These are phyloP conservation scores for Entomophthora muscae DNA, from an alignment of 371 early-diverging fungal genomes.

Conservation along the genomic window DNA sequence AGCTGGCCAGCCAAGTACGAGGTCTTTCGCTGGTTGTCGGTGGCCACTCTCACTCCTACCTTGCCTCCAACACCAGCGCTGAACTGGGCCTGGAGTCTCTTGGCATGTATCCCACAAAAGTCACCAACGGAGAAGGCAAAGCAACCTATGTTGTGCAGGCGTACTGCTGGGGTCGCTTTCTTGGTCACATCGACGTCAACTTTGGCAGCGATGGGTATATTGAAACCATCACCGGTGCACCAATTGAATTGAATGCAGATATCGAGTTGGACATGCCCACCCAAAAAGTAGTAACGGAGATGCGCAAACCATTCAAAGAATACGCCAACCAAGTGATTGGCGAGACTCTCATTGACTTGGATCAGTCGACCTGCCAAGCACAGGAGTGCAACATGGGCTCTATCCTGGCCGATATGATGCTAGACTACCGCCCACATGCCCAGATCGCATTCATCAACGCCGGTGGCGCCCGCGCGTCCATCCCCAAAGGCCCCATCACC, in stretches of 20 bases:
- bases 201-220: slow-evolving; percentile 31
- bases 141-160: slow-evolving; percentile 42
- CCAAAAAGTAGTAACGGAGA: slow-evolving; percentile 19
- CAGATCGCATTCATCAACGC: slow-evolving; percentile 27
- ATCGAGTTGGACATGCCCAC: slow-evolving; percentile 21
- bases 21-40: slow-evolving; percentile 39
- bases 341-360: slow-evolving; percentile 16
- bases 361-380: slow-evolving; percentile 18
- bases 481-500: slow-evolving; percentile 27
- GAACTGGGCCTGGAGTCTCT: slow-evolving; percentile 10
- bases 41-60: too few species aligned
- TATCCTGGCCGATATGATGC: slow-evolving; percentile 32
- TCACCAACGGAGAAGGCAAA: slow-evolving; percentile 32
- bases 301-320: slow-evolving; percentile 24
- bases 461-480: slow-evolving; percentile 31
- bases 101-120: slow-evolving; percentile 39
- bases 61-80: slow-evolving; percentile 18
- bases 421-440: slow-evolving; percentile 12
- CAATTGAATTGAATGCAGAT: slow-evolving; percentile 28
- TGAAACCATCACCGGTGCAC: slow-evolving; percentile 24
- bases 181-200: slow-evolving; percentile 41
- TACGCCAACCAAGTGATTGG: slow-evolving; percentile 24
- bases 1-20: slow-evolving; percentile 27
- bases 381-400: slow-evolving; percentile 32
- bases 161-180: slow-evolving; percentile 33